Percentiles rank a stretch among this genome's conserved stretches.
These are phyloP conservation scores for Epichloe coenophiala DNA, from an alignment of 2,329 filamentous ascomycete species.

Conservation along the genomic window DNA sequence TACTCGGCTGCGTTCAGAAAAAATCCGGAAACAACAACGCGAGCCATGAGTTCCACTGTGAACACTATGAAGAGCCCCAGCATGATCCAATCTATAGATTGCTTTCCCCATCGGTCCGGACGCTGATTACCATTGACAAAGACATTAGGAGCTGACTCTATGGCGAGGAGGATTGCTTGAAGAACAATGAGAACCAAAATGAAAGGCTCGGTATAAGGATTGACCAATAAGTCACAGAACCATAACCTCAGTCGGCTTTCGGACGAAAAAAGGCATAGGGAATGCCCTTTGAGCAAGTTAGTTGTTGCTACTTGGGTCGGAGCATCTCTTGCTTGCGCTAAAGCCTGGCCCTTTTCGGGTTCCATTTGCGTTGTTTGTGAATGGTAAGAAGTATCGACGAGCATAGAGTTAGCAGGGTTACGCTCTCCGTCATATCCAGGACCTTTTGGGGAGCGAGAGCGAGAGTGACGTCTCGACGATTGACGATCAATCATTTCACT, in stretches of 20 bases:
- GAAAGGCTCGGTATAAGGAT: conserved; percentile 73
- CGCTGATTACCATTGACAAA: conserved; percentile 47
- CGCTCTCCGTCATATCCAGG: conserved; percentile 20
- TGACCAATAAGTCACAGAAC: conserved; percentile 73
- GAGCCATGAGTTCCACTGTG: conserved; percentile 69
- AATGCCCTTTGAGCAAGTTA: conserved; percentile 79
- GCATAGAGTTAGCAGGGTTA: conserved; percentile 19
- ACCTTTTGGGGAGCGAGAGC: conserved; percentile 40
- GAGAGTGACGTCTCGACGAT: conserved; percentile 46
- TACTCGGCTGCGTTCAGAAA: conserved; percentile 84
- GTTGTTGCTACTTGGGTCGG: conserved; percentile 10
- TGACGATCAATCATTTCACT: conserved; percentile 68
- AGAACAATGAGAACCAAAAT: conserved; percentile 79
- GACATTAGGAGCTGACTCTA: conserved; percentile 66
- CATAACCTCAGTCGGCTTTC: conserved; percentile 60
- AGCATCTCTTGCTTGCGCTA: conserved; percentile 3
- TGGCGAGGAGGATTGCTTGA: conserved; percentile 75
- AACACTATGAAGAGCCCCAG: conserved; percentile 79
- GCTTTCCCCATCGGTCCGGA: conserved; percentile 50
- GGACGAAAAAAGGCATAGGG: conserved; percentile 70
- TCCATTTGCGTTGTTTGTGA: conserved; percentile 32
- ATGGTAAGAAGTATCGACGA: conserved; percentile 36
- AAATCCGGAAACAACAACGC: conserved; percentile 86
- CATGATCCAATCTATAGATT: conserved; percentile 65
- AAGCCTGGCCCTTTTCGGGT: conserved; percentile 29